phyloP scores from a whole-genome alignment of 2,329 filamentous ascomycete species.

The Verticillium nubilum region DNA sequence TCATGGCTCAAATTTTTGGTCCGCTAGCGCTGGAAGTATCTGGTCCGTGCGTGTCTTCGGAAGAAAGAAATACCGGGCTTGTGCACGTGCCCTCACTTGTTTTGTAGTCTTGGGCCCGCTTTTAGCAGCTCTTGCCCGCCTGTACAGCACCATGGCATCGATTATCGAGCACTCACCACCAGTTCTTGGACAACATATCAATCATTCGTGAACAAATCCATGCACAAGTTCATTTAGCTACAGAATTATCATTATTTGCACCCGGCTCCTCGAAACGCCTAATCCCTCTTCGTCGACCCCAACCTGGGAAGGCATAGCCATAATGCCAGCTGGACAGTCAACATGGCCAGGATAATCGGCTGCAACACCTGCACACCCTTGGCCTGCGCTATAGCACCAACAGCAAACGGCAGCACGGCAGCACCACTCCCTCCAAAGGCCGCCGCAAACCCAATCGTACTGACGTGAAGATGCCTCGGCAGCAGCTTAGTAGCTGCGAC shows the following conservation, averaged over 20 bases:
- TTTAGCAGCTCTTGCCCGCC: too few species aligned
- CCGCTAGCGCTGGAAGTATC: neutral
- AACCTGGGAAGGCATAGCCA: conserved; percentile 42
- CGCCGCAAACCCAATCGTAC: conserved; percentile 70
- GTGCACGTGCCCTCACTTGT: neutral
- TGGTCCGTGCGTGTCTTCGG: neutral
- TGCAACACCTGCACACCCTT: conserved; percentile 52
- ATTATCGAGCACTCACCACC: too few species aligned
- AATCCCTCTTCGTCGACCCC: conserved; percentile 25
- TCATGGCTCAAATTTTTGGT: conserved; percentile 1
- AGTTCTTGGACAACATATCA: too few species aligned
- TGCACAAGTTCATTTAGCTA: too few species aligned
- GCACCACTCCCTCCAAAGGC: conserved; percentile 71
- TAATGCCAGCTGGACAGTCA: conserved; percentile 35
- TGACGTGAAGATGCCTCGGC: conserved; percentile 69
- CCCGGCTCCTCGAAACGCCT: neutral
- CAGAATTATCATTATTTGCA: too few species aligned
- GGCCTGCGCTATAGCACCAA: conserved; percentile 58
- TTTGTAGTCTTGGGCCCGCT: neutral
- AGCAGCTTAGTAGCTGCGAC: conserved; percentile 65
- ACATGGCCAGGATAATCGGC: conserved; percentile 47
- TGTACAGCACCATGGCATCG: too few species aligned
- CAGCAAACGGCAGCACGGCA: conserved; percentile 59
- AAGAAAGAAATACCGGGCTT: neutral
- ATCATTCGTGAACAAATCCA: too few species aligned